Evolutionary conservation across 306 rosid species (phyloP), one percentile per base, ranked within the genome.

Genomic region (Dalbergia cochinchinensis): DNA sequence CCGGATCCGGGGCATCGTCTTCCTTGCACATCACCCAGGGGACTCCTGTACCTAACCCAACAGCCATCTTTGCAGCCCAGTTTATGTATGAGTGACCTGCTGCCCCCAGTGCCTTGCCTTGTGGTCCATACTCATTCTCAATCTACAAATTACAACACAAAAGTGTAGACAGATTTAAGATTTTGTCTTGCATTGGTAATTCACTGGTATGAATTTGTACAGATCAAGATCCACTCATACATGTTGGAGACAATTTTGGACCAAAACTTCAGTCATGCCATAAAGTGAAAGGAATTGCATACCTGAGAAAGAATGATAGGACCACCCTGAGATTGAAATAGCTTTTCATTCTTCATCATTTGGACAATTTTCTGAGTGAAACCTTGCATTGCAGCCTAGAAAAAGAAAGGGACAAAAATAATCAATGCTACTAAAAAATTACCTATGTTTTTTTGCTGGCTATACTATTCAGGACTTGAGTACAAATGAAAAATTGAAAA

Each of bases 21-120:
- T 95, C 91, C 91, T 93, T 93, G 90, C 99, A 95, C 99, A 95
- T 95, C 69, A 95, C 99, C 99, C 99, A 95, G 31, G 99, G 98
- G 14, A 95, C 97, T 59, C 96, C 99, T 7, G 99, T 93, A 26
- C 79, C 60, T 82, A 93, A 78, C 78, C 85, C 96, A 75, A 93
- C 93, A 13, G 99, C 99, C 99, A 95, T 93, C 50, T 88, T 88
- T 60, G 99, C 99, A 42, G 99, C 99, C 99, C 99, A 95, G 9
- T 83, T 83, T 20, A 88, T 35, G 66, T 95, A 95, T 63, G 88
- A 75, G 35, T 82, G 89, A 68, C 96, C 99, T 48, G 89, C 85
- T 73, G 85, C 86, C 73, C 98, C 99, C 15, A 83, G 73, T 50
- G 80, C 78, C 76, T 22, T 87, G 44, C 86, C 47, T 80, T 84